Evolutionary conservation across 73 alveolate species (phyloP).

Genomic region (Blepharisma japonicum): DNA sequence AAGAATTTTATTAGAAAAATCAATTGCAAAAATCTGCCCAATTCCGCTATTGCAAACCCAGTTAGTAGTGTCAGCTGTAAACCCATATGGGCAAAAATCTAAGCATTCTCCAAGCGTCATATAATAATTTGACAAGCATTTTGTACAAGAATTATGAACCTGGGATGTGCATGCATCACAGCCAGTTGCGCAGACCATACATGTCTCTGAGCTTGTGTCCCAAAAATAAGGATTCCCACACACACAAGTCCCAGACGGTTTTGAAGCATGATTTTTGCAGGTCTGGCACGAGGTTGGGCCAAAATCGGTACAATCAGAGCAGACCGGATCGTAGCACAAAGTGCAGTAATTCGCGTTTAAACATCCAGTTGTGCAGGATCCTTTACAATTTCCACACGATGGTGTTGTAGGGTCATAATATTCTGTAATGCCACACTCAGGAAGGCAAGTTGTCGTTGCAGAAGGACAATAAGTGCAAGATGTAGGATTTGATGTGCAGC

Average conservation of each 20-base stretch:
- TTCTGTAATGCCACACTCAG: neutral
- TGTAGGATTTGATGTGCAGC: neutral
- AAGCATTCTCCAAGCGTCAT: neutral
- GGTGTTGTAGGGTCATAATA: conserved; percentile 7
- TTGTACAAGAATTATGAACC: neutral
- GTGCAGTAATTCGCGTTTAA: neutral
- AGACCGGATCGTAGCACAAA: neutral
- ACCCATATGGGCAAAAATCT: conserved; percentile 15
- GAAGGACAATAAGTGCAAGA: neutral
- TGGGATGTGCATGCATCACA: neutral
- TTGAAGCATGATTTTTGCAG: neutral
- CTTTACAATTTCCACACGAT: neutral
- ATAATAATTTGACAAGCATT: neutral
- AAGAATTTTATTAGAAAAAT: neutral
- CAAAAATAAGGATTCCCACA: neutral
- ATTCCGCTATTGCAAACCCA: neutral
- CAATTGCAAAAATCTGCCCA: neutral
- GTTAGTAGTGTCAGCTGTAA: neutral
- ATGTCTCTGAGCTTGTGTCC: neutral
- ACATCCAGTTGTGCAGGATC: neutral
- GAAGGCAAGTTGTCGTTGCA: neutral
- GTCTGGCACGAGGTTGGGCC: neutral
- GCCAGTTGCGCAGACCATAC: neutral
- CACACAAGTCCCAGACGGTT: neutral
- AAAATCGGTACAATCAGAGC: neutral